A percentile compares a stretch with the other conserved stretches of the same genome.
phyloP scores from a whole-genome alignment of 2,329 filamentous ascomycete genomes.

The Ceratocystis lukuohia region DNA sequence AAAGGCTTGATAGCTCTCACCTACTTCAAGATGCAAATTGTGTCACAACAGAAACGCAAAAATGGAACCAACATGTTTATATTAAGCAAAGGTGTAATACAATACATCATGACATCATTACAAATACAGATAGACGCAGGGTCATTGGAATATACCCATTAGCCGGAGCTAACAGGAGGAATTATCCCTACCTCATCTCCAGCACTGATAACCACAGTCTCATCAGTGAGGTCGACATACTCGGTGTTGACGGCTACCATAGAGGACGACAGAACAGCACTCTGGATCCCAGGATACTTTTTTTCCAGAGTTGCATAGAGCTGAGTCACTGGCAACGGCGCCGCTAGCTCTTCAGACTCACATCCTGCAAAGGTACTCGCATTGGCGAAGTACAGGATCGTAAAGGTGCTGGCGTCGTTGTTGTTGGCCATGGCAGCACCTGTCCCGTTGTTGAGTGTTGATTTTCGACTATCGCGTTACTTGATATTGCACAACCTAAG shows the following conservation, averaged over 20 bases:
- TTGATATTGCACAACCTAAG: neutral
- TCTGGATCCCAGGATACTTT: slow-evolving; percentile 54
- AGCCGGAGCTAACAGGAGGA: slow-evolving; percentile 77
- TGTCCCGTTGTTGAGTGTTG: neutral
- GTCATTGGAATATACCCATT: slow-evolving; percentile 16
- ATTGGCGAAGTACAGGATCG: slow-evolving; percentile 68
- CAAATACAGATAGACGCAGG: neutral
- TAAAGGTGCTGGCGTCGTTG: slow-evolving; percentile 36
- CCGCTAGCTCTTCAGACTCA: slow-evolving; percentile 49
- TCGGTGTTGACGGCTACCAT: slow-evolving; percentile 68
- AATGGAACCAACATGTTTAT: neutral
- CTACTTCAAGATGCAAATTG: neutral
- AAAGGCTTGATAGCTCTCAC: neutral
- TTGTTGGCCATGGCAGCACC: neutral
- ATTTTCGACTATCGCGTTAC: neutral
- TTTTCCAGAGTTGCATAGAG: slow-evolving; percentile 57
- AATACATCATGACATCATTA: neutral
- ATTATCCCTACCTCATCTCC: slow-evolving; percentile 81
- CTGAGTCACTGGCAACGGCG: slow-evolving; percentile 47
- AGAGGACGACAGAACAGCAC: slow-evolving; percentile 56
- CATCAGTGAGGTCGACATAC: slow-evolving; percentile 56
- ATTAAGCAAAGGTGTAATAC: neutral
- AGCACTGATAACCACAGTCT: slow-evolving; percentile 43
- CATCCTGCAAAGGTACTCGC: slow-evolving; percentile 59
- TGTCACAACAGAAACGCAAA: neutral